Evolutionary conservation across 2,329 filamentous ascomycete species (phyloP).

Genomic region (Fusarium sp.): DNA sequence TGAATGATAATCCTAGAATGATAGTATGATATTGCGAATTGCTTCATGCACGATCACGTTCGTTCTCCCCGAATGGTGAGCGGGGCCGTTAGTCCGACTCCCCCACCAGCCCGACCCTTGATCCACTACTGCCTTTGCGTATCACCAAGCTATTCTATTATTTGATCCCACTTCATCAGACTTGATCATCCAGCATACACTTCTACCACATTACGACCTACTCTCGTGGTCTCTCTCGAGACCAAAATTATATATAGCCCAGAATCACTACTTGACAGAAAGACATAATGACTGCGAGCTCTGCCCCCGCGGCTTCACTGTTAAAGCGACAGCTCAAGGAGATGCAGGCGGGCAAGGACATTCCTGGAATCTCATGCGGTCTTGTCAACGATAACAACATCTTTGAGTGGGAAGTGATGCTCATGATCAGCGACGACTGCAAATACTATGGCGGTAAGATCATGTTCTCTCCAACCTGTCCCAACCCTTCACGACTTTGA

Average conservation of each 20-base stretch:
- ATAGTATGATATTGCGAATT: not conserved
- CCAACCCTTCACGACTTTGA: not conserved
- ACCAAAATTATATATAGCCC: not conserved
- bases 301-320: constrained; percentile 74
- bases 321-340: constrained; percentile 89
- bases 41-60: constrained; percentile 7
- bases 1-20: not conserved
- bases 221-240: not conserved
- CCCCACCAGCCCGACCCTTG: constrained; percentile 30
- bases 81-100: constrained; percentile 28
- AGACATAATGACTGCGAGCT: constrained; percentile 40
- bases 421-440: constrained; percentile 96
- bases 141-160: constrained; percentile 15
- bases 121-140: constrained; percentile 3
- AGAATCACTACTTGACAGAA: not conserved
- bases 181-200: constrained; percentile 17
- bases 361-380: constrained; percentile 93
- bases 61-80: not conserved
- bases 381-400: constrained; percentile 86
- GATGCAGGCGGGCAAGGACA: constrained; percentile 91
- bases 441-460: constrained; percentile 88
- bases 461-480: not conserved
- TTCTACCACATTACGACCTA: not conserved
- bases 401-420: constrained; percentile 98
- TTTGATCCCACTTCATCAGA: constrained; percentile 17